Conservation (phyloP, 2,329 filamentous ascomycete species). For the Colletotrichum paranaense region DNA sequence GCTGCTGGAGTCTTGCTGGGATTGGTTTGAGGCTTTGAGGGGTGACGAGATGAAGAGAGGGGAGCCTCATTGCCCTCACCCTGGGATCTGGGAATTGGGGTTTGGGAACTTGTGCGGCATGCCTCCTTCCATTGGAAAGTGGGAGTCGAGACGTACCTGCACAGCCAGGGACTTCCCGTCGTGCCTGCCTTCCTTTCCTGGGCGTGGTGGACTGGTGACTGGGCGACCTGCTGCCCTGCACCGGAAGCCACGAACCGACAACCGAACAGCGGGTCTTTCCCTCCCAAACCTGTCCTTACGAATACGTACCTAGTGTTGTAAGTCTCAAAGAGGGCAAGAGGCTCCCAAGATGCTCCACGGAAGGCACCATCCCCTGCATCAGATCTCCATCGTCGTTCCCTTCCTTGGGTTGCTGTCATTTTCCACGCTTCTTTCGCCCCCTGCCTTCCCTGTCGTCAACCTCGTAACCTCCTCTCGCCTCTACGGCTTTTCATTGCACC, state of each 20-base stretch:
- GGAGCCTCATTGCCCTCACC: background rate
- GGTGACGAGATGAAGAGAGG: background rate
- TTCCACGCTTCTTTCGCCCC: constrained; percentile 20
- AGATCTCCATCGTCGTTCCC: constrained; percentile 31
- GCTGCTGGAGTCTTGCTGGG: background rate
- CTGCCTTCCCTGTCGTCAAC: constrained; percentile 1
- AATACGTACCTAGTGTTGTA: too few species aligned
- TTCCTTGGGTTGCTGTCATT: constrained; percentile 23
- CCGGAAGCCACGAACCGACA: constrained; percentile 29
- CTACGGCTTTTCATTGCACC: constrained; percentile 1
- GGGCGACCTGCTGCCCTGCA: background rate
- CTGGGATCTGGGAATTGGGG: background rate
- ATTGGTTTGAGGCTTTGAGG: background rate
- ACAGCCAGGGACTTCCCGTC: background rate
- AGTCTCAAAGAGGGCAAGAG: background rate
- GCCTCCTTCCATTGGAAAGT: background rate
- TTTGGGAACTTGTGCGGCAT: too few species aligned
- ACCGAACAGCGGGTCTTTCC: constrained; percentile 20
- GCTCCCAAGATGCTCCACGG: background rate
- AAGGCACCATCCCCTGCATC: constrained; percentile 17
- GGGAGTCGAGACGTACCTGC: background rate
- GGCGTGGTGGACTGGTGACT: background rate
- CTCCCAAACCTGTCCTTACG: background rate
- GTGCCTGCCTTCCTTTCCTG: background rate
- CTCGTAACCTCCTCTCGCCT: constrained; percentile 26